These are phyloP conservation scores for Chaetomium globosum DNA, from an alignment of 2,329 filamentous ascomycete species.

Conservation along the genomic window DNA sequence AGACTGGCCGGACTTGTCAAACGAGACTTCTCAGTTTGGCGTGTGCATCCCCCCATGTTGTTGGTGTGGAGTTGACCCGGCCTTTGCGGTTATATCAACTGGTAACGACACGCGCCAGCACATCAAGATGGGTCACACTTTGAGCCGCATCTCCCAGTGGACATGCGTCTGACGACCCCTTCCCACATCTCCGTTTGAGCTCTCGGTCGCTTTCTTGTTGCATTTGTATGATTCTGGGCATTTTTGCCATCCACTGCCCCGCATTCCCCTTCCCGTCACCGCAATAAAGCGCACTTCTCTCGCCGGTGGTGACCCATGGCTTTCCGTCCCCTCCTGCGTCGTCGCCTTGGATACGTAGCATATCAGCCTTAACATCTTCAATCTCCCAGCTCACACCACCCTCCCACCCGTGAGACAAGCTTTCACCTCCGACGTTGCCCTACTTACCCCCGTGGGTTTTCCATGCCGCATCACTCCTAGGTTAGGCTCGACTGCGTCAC, in stretches of 20 bases:
- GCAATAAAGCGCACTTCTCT: conserved; percentile 69
- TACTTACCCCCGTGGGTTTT: conserved; percentile 27
- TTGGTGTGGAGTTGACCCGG: conserved; percentile 65
- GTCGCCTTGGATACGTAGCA: conserved; percentile 53
- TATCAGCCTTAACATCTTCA: conserved; percentile 47
- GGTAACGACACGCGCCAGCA: conserved; percentile 84
- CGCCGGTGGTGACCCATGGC: conserved; percentile 57
- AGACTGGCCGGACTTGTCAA: conserved; percentile 41
- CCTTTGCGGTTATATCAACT: conserved; percentile 71
- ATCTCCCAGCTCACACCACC: conserved; percentile 46
- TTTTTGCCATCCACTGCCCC: conserved; percentile 48
- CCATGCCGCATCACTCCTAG: conserved; percentile 43
- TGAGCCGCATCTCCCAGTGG: conserved; percentile 62
- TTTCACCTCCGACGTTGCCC: conserved; percentile 40
- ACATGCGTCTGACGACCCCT: conserved; percentile 60
- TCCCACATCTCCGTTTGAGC: conserved; percentile 47
- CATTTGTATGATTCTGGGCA: conserved; percentile 48
- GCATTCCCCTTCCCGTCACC: conserved; percentile 55
- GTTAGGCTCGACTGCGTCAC: conserved; percentile 61
- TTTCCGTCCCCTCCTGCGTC: conserved; percentile 48
- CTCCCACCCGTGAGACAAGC: conserved; percentile 44
- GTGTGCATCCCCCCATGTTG: conserved; percentile 53
- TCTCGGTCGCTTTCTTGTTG: conserved; percentile 44
- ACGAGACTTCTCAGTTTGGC: conserved; percentile 52
- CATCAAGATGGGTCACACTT: conserved; percentile 78